Base-by-base conservation (phyloP, 139 green algal species). In the Gonium pectorale region DNA sequence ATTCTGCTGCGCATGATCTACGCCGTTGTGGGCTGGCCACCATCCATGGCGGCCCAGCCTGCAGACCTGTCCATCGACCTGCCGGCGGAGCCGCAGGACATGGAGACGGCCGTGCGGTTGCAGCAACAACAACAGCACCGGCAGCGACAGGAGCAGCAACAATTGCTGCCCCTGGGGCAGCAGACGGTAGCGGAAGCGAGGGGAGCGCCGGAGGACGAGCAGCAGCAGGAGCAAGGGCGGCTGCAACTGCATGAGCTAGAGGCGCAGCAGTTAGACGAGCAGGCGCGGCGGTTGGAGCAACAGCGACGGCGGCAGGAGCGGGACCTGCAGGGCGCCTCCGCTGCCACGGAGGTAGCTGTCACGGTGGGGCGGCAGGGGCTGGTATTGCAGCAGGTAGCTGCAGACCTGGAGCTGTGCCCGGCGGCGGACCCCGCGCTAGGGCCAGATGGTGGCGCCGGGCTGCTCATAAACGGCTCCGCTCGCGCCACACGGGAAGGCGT, bases 1-100 rank as follows among this genome's bases (percentile, higher is more conserved):
- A 86, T 94, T n/a, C 63, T 93, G 54, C 78, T 91, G 74, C 88
- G 90, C 59, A 49, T 90, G 46, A 73, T 92, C 41, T 89, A 71
- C 40, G 75, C 67, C 0, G 62, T 94, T 51, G 63, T 90, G 27
- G 89, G 86, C 35, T 62, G 71, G 64, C 86, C 80, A 37, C 80
- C 78, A 21, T 46, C 73, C 75, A 81, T 86, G 46, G 71, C 43
- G 56, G 59, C 72, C 21, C 77, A 67, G 60, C 59, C 69, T 8
- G 75, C 69, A 24, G 56, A 81, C 46, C 77, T 79, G 37, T 75
- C 52, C n/a, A 70, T 75, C 0, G 79, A 85, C 46, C 64, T 59
- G 64, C 79, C 79, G 13, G 27, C 49, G 21, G 79, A 56, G 37
- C 35, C 44, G 35, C 44, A 4, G 11, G 79, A 85, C 51, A 35